Evolutionary conservation across 2,329 filamentous ascomycete species (phyloP).

Genomic region (Neophaeococcomyces aloes): DNA sequence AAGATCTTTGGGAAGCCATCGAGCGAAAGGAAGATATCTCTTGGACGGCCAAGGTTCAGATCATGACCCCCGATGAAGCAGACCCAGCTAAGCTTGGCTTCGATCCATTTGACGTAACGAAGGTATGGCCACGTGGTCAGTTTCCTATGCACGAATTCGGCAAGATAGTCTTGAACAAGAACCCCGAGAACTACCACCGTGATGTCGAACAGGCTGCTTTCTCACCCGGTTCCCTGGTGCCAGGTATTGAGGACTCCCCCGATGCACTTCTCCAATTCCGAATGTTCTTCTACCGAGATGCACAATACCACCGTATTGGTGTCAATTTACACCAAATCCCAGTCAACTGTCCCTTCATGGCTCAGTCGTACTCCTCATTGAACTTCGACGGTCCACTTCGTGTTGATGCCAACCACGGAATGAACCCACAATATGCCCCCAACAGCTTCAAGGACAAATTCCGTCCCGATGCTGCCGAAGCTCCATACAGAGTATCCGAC

Average conservation of each 20-base stretch:
- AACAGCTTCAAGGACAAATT: slow-evolving; percentile 38
- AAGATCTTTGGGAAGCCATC: slow-evolving; percentile 37
- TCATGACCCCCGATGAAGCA: slow-evolving; percentile 38
- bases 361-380: slow-evolving; percentile 35
- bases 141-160: slow-evolving; percentile 44
- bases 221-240: slow-evolving; percentile 41
- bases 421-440: slow-evolving; percentile 43
- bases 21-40: slow-evolving; percentile 33
- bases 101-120: slow-evolving; percentile 45
- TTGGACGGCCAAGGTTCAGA: slow-evolving; percentile 37
- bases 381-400: slow-evolving; percentile 43
- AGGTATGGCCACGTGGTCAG: slow-evolving; percentile 40
- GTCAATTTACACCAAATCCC: slow-evolving; percentile 42
- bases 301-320: slow-evolving; percentile 43
- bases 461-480: slow-evolving; percentile 43
- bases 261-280: slow-evolving; percentile 41
- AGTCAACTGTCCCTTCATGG: slow-evolving; percentile 38
- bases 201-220: slow-evolving; percentile 45
- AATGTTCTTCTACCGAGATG: slow-evolving; percentile 42
- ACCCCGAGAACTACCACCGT: slow-evolving; percentile 42
- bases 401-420: slow-evolving; percentile 36
- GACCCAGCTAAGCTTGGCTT: slow-evolving; percentile 41
- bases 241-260: slow-evolving; percentile 40
- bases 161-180: slow-evolving; percentile 43
- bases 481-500: slow-evolving; percentile 41